phyloP scores from a whole-genome alignment of 1,139 yeast genomes.

The Magnusiomyces fungicola region DNA sequence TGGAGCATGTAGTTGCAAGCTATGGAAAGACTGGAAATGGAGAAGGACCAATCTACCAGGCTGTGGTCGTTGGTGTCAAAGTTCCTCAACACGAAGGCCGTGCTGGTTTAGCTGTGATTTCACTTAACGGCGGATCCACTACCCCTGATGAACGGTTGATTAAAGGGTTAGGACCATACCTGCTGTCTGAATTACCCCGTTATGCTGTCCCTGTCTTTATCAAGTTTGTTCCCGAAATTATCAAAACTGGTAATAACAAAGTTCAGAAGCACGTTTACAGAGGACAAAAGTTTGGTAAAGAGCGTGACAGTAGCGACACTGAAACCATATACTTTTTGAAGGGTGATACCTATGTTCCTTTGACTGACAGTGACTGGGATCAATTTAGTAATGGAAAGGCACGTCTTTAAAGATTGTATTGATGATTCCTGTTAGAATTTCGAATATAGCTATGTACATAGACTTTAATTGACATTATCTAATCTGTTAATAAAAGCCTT shows the following conservation, averaged over 20 bases:
- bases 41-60: constrained; percentile 43
- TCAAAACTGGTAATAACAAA: constrained; percentile 77
- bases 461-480: too few species aligned
- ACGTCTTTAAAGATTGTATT: constrained; percentile 20
- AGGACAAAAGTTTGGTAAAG: constrained; percentile 67
- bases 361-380: constrained; percentile 55
- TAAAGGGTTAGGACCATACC: constrained; percentile 36
- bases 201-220: constrained; percentile 85
- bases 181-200: constrained; percentile 54
- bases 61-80: constrained; percentile 83
- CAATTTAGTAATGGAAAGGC: constrained; percentile 25
- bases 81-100: constrained; percentile 91
- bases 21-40: constrained; percentile 26
- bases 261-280: constrained; percentile 72
- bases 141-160: constrained; percentile 25
- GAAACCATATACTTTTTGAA: constrained; percentile 70
- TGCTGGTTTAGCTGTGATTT: constrained; percentile 82
- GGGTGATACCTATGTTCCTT: constrained; percentile 46
- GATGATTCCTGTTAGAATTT: not conserved
- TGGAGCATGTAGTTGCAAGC: constrained; percentile 59
- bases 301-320: not conserved
- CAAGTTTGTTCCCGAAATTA: constrained; percentile 55
- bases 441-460: not conserved
- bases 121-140: constrained; percentile 36
- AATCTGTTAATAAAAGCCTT: too few species aligned